Percentiles rank a stretch among this genome's conserved stretches.
Evolutionary conservation across 257 asterid genomes (phyloP).

Genomic region (Primulina tabacum): DNA sequence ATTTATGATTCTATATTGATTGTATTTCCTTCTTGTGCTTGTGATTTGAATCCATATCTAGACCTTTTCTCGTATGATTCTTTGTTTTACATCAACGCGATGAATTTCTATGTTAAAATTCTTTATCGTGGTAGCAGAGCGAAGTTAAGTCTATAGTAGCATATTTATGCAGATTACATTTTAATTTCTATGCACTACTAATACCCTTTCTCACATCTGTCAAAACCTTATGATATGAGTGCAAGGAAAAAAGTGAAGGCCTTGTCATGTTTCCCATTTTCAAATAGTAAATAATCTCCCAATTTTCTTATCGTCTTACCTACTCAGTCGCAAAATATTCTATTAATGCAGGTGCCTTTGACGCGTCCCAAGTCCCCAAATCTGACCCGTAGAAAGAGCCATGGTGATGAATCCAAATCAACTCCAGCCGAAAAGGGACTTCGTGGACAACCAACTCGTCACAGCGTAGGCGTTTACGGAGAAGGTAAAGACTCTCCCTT

Average conservation of each 20-base stretch:
- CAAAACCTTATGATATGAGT: conserved; percentile 1
- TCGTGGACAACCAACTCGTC: conserved; percentile 38
- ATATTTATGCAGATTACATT: not conserved
- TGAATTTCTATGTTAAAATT: not conserved
- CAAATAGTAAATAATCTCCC: not conserved
- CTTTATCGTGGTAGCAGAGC: not conserved
- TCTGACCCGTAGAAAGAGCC: conserved; percentile 72
- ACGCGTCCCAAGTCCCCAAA: conserved; percentile 9
- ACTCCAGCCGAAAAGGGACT: conserved; percentile 41
- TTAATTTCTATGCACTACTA: not conserved
- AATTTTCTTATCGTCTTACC: not conserved
- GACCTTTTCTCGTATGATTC: not conserved
- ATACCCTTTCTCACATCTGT: not conserved
- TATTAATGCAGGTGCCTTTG: not conserved
- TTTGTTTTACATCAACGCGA: not conserved
- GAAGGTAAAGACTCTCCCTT: conserved; percentile 39
- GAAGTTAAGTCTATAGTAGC: too few species aligned
- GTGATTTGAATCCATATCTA: not conserved
- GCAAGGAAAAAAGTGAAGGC: not conserved
- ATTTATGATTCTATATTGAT: not conserved
- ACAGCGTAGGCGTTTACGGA: conserved; percentile 49
- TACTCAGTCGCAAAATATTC: too few species aligned
- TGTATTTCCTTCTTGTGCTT: not conserved
- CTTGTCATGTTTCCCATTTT: not conserved
- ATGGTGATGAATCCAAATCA: conserved; percentile 58